Conservation (phyloP, 2,329 filamentous ascomycete genomes). For the Neopestalotiopsis sp. region DNA sequence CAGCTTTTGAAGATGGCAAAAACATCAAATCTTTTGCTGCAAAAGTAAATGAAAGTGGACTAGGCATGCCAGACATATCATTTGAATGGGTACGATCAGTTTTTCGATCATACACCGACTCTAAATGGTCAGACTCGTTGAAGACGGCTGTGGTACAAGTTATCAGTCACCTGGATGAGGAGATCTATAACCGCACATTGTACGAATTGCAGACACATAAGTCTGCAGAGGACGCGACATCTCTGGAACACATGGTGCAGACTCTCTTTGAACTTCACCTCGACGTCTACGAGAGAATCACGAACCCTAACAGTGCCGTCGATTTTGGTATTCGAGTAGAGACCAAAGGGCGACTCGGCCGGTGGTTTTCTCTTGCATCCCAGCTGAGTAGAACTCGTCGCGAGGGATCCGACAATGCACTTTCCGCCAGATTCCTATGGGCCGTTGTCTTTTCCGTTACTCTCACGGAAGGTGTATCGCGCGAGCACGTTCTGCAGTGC, state of each 20-base stretch:
- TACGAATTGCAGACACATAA: slow-evolving; percentile 44
- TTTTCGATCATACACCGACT: slow-evolving; percentile 55
- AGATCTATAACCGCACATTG: slow-evolving; percentile 53
- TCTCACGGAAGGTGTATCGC: slow-evolving; percentile 55
- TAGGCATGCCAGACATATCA: slow-evolving; percentile 61
- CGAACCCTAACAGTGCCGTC: slow-evolving; percentile 60
- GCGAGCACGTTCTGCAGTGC: slow-evolving; percentile 62
- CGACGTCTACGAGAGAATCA: slow-evolving; percentile 65
- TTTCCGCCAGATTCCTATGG: slow-evolving; percentile 63
- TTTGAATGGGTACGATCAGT: slow-evolving; percentile 63
- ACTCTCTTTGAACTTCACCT: slow-evolving; percentile 68
- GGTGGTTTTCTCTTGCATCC: slow-evolving; percentile 59
- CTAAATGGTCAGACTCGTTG: slow-evolving; percentile 63
- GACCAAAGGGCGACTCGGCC: slow-evolving; percentile 54
- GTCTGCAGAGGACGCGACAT: slow-evolving; percentile 28
- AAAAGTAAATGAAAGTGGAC: slow-evolving; percentile 54
- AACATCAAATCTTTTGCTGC: slow-evolving; percentile 59
- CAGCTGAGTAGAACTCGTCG: slow-evolving; percentile 46
- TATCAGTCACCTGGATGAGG: slow-evolving; percentile 58
- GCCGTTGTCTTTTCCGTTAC: slow-evolving; percentile 60
- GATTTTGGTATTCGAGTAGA: slow-evolving; percentile 54
- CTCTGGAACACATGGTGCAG: slow-evolving; percentile 53
- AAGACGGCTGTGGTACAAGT: slow-evolving; percentile 64
- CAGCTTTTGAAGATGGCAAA: slow-evolving; percentile 57
- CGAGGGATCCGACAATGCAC: slow-evolving; percentile 39